These are phyloP conservation scores for Phytopythium chamaehyphon DNA, from an alignment of 352 stramenopile species.

Conservation along the genomic window DNA sequence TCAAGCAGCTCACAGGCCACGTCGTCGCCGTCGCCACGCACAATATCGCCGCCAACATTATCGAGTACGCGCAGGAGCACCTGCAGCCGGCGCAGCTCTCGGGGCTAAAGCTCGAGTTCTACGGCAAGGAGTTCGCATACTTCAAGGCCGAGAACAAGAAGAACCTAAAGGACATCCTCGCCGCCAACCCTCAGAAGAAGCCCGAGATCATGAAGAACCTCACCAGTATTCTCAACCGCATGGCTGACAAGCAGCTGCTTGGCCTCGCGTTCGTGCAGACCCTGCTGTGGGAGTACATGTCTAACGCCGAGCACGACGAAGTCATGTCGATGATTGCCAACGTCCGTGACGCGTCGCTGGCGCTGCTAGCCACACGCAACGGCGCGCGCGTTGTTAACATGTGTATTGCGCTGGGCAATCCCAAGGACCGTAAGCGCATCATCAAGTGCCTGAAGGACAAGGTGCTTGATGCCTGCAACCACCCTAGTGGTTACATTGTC, in stretches of 20 bases:
- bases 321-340: constrained; percentile 85
- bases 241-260: constrained; percentile 89
- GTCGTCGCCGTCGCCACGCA: constrained; percentile 93
- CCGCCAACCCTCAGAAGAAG: constrained; percentile 64
- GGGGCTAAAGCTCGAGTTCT: constrained; percentile 87
- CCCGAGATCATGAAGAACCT: constrained; percentile 72
- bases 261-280: constrained; percentile 86
- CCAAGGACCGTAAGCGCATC: constrained; percentile 90
- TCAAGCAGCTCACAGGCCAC: constrained; percentile 92
- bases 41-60: constrained; percentile 91
- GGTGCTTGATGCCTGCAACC: constrained; percentile 84
- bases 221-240: constrained; percentile 68
- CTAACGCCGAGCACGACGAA: constrained; percentile 70
- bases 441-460: constrained; percentile 91
- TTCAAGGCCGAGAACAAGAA: constrained; percentile 83
- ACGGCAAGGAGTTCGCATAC: constrained; percentile 86
- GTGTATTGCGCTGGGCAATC: constrained; percentile 73
- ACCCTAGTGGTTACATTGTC: constrained; percentile 88
- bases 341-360: constrained; percentile 80
- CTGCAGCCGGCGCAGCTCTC: constrained; percentile 84
- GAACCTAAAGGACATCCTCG: constrained; percentile 71
- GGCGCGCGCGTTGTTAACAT: constrained; percentile 85
- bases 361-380: constrained; percentile 83
- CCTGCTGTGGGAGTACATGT: constrained; percentile 89
- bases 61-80: constrained; percentile 90